These are phyloP conservation scores for Seminavis robusta DNA, from an alignment of 108 stramenopile genomes.

Conservation along the genomic window DNA sequence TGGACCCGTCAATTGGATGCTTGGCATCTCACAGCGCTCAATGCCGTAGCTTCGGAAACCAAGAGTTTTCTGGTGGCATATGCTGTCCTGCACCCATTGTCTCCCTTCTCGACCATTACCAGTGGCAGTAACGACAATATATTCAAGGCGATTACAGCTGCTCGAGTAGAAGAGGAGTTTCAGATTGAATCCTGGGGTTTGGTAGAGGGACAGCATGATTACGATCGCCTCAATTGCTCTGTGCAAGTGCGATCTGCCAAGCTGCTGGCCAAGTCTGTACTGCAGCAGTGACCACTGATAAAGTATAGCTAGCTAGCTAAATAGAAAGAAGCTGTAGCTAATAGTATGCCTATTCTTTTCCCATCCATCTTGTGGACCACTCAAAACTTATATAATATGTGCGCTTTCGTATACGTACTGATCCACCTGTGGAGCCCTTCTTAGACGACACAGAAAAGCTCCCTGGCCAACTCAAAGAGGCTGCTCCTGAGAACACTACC, in stretches of 20 bases:
- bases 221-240: conserved; percentile 82
- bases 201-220: conserved; percentile 98
- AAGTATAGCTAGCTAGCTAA: no score
- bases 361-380: no score
- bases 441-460: no score
- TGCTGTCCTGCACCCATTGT: conserved; percentile 28
- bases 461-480: no score
- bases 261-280: conserved; percentile 59
- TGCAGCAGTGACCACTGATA: no score
- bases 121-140: conserved; percentile 9
- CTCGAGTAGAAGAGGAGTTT: conserved; percentile 97
- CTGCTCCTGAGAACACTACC: no score
- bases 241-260: conserved; percentile 75
- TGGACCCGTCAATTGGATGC: conserved; percentile 74
- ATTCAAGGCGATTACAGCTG: conserved; percentile 73
- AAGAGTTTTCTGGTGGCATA: conserved; percentile 89
- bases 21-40: conserved; percentile 81
- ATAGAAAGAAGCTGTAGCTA: no score
- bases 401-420: no score
- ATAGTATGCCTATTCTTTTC: no score
- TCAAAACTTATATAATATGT: no score
- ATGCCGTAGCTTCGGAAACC: conserved; percentile 75
- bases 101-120: background rate
- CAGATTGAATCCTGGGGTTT: conserved; percentile 95
- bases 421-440: no score